A percentile compares a stretch with the other conserved stretches of the same genome.
These are phyloP conservation scores for Cladosporium colombiae DNA, from an alignment of 2,329 filamentous ascomycete genomes.

Conservation along the genomic window DNA sequence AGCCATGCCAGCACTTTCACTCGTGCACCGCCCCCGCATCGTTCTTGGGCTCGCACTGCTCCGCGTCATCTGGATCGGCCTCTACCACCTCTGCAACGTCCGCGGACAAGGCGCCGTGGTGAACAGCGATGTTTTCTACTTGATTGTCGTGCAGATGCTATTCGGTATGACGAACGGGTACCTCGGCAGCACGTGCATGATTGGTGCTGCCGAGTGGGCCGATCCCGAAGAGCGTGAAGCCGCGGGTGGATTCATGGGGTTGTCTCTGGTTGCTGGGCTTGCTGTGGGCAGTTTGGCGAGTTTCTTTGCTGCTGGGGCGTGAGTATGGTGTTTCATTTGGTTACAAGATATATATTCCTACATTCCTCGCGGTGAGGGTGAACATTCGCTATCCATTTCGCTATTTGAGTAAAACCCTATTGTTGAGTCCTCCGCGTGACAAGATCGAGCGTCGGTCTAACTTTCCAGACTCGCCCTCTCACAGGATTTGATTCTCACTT, in stretches of 20 bases:
- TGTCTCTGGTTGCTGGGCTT: conserved; percentile 83
- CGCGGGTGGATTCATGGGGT: conserved; percentile 88
- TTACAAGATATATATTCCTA: not conserved
- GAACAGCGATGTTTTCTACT: conserved; percentile 82
- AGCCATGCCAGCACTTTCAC: conserved; percentile 54
- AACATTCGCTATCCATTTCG: not conserved
- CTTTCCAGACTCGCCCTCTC: too few relatives aligned
- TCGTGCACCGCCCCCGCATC: conserved; percentile 63
- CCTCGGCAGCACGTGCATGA: conserved; percentile 86
- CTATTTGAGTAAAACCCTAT: not conserved
- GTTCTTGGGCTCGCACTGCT: conserved; percentile 68
- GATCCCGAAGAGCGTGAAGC: conserved; percentile 81
- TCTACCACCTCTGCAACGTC: conserved; percentile 91
- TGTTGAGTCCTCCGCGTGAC: not conserved
- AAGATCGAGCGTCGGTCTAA: not conserved
- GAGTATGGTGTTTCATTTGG: conserved; percentile 1
- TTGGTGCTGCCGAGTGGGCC: conserved; percentile 81
- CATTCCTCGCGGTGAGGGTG: not conserved
- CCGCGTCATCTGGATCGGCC: conserved; percentile 71
- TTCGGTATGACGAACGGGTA: conserved; percentile 89
- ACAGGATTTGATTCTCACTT: too few relatives aligned
- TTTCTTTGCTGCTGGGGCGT: conserved; percentile 63
- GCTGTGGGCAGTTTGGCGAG: conserved; percentile 85
- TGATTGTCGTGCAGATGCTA: conserved; percentile 76
- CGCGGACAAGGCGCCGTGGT: conserved; percentile 72